These are phyloP conservation scores for Kurtzmaniella natalensis DNA, from an alignment of 1,139 yeast genomes.

Conservation along the genomic window DNA sequence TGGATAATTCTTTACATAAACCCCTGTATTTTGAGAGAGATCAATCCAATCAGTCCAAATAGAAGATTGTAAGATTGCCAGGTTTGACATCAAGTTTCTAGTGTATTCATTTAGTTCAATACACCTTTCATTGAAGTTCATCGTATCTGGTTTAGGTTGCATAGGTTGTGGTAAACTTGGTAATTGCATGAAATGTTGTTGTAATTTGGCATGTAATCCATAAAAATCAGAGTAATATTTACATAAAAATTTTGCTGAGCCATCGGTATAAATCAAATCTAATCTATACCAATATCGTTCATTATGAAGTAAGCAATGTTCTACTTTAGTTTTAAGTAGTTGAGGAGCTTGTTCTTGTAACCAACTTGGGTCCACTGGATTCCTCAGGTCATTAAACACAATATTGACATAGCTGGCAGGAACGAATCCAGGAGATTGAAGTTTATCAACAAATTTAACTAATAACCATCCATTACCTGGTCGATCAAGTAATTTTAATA, in stretches of 20 bases:
- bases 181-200: conserved; percentile 15
- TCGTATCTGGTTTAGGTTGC: conserved; percentile 14
- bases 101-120: conserved; percentile 20
- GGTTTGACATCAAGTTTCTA: conserved; percentile 10
- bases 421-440: conserved; percentile 33
- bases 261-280: conserved; percentile 31
- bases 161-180: conserved; percentile 45
- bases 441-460: conserved; percentile 38
- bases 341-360: conserved; percentile 16
- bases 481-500: conserved; percentile 34
- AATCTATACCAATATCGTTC: conserved; percentile 42
- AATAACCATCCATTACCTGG: conserved; percentile 42
- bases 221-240: conserved; percentile 44
- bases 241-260: conserved; percentile 26
- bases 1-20: conserved; percentile 2
- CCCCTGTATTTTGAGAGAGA: conserved; percentile 7
- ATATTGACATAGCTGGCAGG: conserved; percentile 45
- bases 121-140: conserved; percentile 15
- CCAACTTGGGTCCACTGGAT: conserved; percentile 38
- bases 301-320: conserved; percentile 25
- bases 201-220: conserved; percentile 29
- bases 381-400: conserved; percentile 36
- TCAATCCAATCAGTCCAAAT: conserved; percentile 33
- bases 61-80: background rate
- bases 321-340: conserved; percentile 2